Evolutionary conservation across 371 early-diverging fungal species (phyloP), one percentile per base, ranked within the genome.

Genomic region (Fennellomyces sp.): DNA sequence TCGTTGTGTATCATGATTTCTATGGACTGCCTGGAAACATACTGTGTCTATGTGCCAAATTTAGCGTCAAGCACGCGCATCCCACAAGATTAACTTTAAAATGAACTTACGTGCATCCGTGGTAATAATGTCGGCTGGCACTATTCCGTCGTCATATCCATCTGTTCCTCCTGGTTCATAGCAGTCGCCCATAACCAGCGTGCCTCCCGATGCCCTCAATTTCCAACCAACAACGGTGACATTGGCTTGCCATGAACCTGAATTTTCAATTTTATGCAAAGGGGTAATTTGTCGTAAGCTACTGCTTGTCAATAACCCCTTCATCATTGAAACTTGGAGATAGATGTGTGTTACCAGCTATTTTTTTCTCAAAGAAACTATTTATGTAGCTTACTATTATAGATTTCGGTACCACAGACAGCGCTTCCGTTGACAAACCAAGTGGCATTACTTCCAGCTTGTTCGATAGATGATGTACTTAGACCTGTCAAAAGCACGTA

Each of bases 341-440:
- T 15, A 2, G 7, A 28, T 2, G 1, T n/a, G 1, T 41, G 15
- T 41, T 41, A n/a, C 19, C 1, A 41, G 12, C 6, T 41, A 6
- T 41, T 19, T 23, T 42, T 45, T 45, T 45, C 11, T 21, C 23
- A 10, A 39, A 39, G 4, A 17, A 39, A 5, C 5, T n/a, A 6
- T 39, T 10, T n/a, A 5, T 15, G 10, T 39, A 39, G n/a, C 60
- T 68, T 71, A 75, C 79, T 56, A 25, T 78, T 78, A 52, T 60
- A 71, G 0, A 71, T 57, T 23, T 64, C 66, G 5, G 79, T 78
- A 17, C 70, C 72, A 26, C 68, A 71, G 1, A 67, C 54, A 28
- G 21, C 58, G 49, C 79, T 78, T 27, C 79, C 79, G 50, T 78
- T 78, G 48, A 78, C 68, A 56, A 71, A 78, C 79, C 79, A 78